Evolutionary conservation across 2,329 filamentous ascomycete genomes (phyloP), one percentile per base, ranked within the genome.

Genomic region (Aspergillus sp.): DNA sequence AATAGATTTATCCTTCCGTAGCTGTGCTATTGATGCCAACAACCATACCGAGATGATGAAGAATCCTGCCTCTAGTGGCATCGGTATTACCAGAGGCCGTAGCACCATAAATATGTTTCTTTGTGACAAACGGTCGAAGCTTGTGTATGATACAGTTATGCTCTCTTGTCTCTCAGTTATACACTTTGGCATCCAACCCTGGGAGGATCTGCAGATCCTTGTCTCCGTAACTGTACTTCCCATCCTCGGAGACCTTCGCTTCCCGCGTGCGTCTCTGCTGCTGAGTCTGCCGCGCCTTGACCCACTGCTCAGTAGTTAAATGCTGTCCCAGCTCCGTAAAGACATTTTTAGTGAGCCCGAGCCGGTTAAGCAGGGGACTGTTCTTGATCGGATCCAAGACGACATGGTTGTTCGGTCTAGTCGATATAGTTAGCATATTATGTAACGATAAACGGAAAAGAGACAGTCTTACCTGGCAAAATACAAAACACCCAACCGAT

Each of bases 391-490:
- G 70, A 25, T 74, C 69, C 3, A 80, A 66, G 4, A 78, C 67
- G 0, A 80, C 72, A 36, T 79, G 72, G 62, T 81, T 79, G 61
- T 80, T 79, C 10, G 78, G 78, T 10, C 74, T 73, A 44, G 4
- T 15, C 1, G 11, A 5, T 15, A 32, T 5, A 2, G 42, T 52
- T 13, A 52, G 13, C 21, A n/a, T n/a, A n/a, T n/a, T n/a, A n/a
- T n/a, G n/a, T n/a, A n/a, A n/a, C n/a, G n/a, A n/a, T n/a, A n/a
- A n/a, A n/a, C n/a, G n/a, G n/a, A n/a, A n/a, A n/a, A n/a, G n/a
- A n/a, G n/a, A n/a, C n/a, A 23, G n/a, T 62, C 66, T 42, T 52
- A 72, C 68, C 82, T 78, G 1, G 82, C 80, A 69, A 81, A 81
- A 62, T 80, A 81, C 19, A 81, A 59, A 50, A 81, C 70, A 0